Conservation (phyloP, 2,329 filamentous ascomycete genomes). For the Lojkania enalia region DNA sequence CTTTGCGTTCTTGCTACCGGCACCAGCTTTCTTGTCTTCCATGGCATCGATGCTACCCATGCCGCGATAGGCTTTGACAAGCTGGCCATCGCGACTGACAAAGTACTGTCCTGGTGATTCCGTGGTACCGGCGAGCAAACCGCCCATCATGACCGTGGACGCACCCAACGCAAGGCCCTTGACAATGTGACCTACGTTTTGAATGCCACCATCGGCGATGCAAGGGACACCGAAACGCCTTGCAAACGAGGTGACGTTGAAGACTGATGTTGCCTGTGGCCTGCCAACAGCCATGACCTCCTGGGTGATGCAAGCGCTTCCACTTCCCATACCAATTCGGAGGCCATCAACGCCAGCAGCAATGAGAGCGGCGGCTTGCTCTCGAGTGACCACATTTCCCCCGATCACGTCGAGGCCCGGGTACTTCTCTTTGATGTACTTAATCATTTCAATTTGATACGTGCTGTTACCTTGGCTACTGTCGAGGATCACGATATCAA, state of each 20-base stretch:
- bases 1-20: constrained; percentile 68
- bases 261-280: constrained; percentile 91
- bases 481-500: constrained; percentile 94
- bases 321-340: constrained; percentile 98
- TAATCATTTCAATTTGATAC: constrained; percentile 98
- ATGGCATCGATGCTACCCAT: constrained; percentile 99
- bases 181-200: constrained; percentile 98
- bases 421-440: constrained; percentile 87
- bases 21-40: constrained; percentile 96
- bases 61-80: constrained; percentile 98
- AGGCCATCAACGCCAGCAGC: constrained; percentile 93
- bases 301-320: constrained; percentile 97
- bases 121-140: constrained; percentile 92
- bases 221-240: constrained; percentile 94
- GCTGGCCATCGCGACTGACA: constrained; percentile 92
- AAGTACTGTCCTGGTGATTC: constrained; percentile 97
- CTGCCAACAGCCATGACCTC: constrained; percentile 99
- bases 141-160: constrained; percentile 98
- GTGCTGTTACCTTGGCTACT: constrained; percentile 98
- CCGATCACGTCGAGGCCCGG: constrained; percentile 91
- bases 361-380: constrained; percentile 91
- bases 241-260: constrained; percentile 86
- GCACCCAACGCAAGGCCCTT: constrained; percentile 95
- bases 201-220: constrained; percentile 96
- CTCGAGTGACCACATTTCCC: constrained; percentile 96